Percentiles rank a stretch among this genome's conserved stretches.
Evolutionary conservation across 352 stramenopile genomes (phyloP).

Genomic region (Globisporangium mamillatum): DNA sequence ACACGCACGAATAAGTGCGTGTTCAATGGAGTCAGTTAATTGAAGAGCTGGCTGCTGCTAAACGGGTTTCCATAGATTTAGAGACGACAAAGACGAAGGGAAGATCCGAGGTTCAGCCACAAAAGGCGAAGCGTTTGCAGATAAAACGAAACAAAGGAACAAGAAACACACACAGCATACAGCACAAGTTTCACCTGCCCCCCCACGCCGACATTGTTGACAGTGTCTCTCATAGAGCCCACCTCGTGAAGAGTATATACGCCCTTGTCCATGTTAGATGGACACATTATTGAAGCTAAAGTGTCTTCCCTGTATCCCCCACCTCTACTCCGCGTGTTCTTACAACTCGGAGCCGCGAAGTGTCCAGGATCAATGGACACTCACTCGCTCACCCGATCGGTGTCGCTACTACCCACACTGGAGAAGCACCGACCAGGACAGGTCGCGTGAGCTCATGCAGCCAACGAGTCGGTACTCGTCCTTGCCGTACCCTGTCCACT

Average conservation of each 20-base stretch:
- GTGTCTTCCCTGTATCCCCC: neutral
- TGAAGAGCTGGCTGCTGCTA: neutral
- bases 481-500: slow-evolving; percentile 21
- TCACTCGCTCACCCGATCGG: neutral
- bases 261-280: neutral
- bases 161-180: neutral
- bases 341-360: neutral
- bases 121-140: neutral
- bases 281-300: neutral
- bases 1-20: slow-evolving; percentile 48
- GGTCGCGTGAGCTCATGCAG: slow-evolving; percentile 16
- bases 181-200: neutral
- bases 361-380: neutral
- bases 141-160: neutral
- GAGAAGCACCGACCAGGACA: slow-evolving; percentile 16
- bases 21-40: neutral
- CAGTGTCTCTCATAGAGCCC: no score
- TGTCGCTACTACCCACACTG: slow-evolving; percentile 13
- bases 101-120: neutral
- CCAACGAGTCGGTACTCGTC: slow-evolving; percentile 25
- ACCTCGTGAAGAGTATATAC: no score
- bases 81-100: neutral
- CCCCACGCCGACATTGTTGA: no score
- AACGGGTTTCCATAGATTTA: slow-evolving; percentile 21
- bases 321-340: neutral